A percentile compares a stretch with the other conserved stretches of the same genome.
Conservation (phyloP, 257 asterid genomes). For the Buddleja alternifolia region DNA sequence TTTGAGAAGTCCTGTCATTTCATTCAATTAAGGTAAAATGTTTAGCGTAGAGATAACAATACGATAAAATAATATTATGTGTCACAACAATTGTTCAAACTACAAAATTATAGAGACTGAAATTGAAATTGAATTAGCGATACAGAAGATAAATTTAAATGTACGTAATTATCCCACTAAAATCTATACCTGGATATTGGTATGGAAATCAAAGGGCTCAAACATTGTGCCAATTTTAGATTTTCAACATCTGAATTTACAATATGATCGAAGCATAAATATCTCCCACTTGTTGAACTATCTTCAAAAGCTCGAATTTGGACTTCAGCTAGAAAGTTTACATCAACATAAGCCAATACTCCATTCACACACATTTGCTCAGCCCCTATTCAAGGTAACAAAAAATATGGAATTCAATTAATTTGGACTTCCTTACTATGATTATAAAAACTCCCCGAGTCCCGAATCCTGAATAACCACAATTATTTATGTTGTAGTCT, state of each 20-base stretch:
- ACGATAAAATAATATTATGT: neutral
- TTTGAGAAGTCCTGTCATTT: neutral
- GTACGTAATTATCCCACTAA: too few species aligned
- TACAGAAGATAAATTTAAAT: too few species aligned
- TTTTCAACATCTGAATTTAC: slow-evolving; percentile 44
- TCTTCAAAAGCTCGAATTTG: slow-evolving; percentile 52
- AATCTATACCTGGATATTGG: slow-evolving; percentile 39
- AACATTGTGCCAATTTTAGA: slow-evolving; percentile 39
- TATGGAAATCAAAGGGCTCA: slow-evolving; percentile 47
- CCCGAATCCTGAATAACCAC: too few species aligned
- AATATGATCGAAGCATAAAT: slow-evolving; percentile 45
- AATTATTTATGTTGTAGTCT: too few species aligned
- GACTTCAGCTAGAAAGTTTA: slow-evolving; percentile 48
- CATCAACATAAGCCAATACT: slow-evolving; percentile 45
- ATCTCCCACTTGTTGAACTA: slow-evolving; percentile 44
- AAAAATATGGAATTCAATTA: neutral
- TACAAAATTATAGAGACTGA: neutral
- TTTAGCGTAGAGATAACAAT: neutral
- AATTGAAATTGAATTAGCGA: neutral
- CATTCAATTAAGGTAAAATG: neutral
- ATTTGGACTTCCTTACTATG: too few species aligned
- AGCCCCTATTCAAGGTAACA: slow-evolving; percentile 28
- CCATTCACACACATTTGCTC: slow-evolving; percentile 55
- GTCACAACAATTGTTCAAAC: neutral
- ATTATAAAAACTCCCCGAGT: too few species aligned